Evolutionary conservation across 2,329 filamentous ascomycete genomes (phyloP).

Genomic region (Epichloe aotearoae): DNA sequence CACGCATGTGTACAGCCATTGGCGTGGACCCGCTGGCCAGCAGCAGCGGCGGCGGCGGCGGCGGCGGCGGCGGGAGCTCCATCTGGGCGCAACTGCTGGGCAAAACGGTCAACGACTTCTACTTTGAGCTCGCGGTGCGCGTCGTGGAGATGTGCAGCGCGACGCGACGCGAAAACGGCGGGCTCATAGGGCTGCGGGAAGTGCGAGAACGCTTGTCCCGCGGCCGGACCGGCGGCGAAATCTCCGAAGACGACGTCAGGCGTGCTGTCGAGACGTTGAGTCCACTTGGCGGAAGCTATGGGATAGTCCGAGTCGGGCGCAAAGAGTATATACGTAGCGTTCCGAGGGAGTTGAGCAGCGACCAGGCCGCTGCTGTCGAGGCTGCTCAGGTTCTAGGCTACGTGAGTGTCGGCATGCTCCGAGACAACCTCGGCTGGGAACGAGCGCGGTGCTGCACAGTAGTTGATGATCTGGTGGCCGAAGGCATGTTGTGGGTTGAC

Average conservation of each 20-base stretch:
- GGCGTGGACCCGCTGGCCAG: constrained; percentile 81
- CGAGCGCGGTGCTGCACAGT: constrained; percentile 74
- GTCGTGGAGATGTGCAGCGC: constrained; percentile 86
- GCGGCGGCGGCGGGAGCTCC: constrained; percentile 35
- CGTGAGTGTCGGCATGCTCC: constrained; percentile 79
- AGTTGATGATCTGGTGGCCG: constrained; percentile 75
- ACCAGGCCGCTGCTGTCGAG: constrained; percentile 86
- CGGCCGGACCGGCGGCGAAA: constrained; percentile 57
- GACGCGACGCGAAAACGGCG: constrained; percentile 82
- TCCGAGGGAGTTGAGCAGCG: constrained; percentile 87
- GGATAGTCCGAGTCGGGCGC: constrained; percentile 68
- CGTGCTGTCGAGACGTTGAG: constrained; percentile 77
- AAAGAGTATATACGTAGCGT: constrained; percentile 84
- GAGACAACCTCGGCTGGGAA: constrained; percentile 77
- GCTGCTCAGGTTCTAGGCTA: constrained; percentile 82
- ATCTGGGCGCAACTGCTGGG: constrained; percentile 92
- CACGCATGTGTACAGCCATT: constrained; percentile 95
- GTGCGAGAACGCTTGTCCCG: constrained; percentile 62
- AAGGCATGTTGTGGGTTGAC: constrained; percentile 91
- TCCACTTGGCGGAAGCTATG: constrained; percentile 80
- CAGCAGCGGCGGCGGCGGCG: constrained; percentile 17
- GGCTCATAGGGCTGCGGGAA: constrained; percentile 73
- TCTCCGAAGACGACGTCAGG: constrained; percentile 86
- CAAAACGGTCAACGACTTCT: constrained; percentile 90
- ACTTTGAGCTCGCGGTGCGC: constrained; percentile 92